These are phyloP conservation scores for Porodaedalea pini DNA, from an alignment of 1,284 basidiomycete genomes.

Conservation along the genomic window DNA sequence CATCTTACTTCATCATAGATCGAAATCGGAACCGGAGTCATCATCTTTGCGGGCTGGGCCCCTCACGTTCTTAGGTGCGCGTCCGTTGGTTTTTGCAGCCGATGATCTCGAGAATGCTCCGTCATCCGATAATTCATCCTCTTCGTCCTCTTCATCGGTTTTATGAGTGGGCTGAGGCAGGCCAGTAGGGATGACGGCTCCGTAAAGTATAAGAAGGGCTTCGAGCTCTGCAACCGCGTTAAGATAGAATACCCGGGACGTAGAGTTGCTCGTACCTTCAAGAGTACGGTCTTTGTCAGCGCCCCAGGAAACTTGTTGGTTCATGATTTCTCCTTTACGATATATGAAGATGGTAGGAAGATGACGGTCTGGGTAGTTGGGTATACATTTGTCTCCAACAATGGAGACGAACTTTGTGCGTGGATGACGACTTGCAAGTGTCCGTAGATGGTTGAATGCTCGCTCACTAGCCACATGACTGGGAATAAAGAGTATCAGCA, in stretches of 20 bases:
- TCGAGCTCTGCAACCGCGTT: slow-evolving; percentile 57
- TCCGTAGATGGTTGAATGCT: slow-evolving; percentile 67
- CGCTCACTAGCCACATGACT: slow-evolving; percentile 81
- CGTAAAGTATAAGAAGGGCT: slow-evolving; percentile 58
- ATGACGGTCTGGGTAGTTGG: slow-evolving; percentile 89
- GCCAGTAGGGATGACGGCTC: slow-evolving; percentile 54
- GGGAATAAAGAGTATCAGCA: background rate
- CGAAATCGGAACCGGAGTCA: slow-evolving; percentile 70
- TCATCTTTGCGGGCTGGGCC: slow-evolving; percentile 38
- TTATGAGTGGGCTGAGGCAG: slow-evolving; percentile 30
- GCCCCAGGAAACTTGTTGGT: slow-evolving; percentile 85
- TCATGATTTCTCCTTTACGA: slow-evolving; percentile 83
- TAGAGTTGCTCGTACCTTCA: slow-evolving; percentile 56
- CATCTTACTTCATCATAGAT: slow-evolving; percentile 50
- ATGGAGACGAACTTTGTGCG: slow-evolving; percentile 96
- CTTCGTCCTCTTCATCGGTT: slow-evolving; percentile 31
- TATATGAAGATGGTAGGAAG: slow-evolving; percentile 93
- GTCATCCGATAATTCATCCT: slow-evolving; percentile 34
- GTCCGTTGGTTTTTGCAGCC: slow-evolving; percentile 52
- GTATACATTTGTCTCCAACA: slow-evolving; percentile 92
- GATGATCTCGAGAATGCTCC: slow-evolving; percentile 53
- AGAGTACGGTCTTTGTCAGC: slow-evolving; percentile 70
- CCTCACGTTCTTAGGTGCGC: slow-evolving; percentile 54
- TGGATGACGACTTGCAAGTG: slow-evolving; percentile 79
- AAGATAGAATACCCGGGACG: slow-evolving; percentile 4